Base-by-base conservation (phyloP, 1,284 basidiomycete species). In the Cerrena zonata region DNA sequence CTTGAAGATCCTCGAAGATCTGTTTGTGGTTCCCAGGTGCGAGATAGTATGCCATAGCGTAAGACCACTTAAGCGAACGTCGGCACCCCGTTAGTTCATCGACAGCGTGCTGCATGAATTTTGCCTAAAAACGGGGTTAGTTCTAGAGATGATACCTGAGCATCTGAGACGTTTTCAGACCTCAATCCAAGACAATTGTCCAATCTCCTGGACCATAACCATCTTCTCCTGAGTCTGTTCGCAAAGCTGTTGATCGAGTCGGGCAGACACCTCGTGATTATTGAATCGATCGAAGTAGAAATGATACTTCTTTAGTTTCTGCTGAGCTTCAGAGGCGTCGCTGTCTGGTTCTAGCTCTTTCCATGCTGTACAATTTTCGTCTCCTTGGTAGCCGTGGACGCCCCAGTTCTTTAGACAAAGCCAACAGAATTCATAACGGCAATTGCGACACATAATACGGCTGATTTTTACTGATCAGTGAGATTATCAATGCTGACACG, bases 41-140 rank as follows among this genome's bases (percentile, higher is more conserved):
- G 18, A 86, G 67, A 56, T 82, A 86, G 69, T 79, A 84, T 0
- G 82, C 82, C 82, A 86, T 84, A 19, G 77, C 78, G 62, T 86
- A 86, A 5, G 80, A 81, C 82, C 82, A 85, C 63, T 85, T 85
- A 53, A 86, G 71, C 18, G 82, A 82, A 56, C 76, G 74, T 36
- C 84, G 73, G 55, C 82, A 83, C 53, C 69, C 70, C 36, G 71
- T 70, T 38, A 78, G 68, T 39, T 74, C 75, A 53, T 82, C 78
- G 3, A 84, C 81, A 0, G 83, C 84, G 53, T 81, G 74, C 55
- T 78, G 75, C 57, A 84, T 76, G 64, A 85, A 86, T 59, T 82
- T 81, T 10, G 67, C 62, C 69, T 70, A 36, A 23, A 40, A 18
- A 7, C 7, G 18, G 5, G 39, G 39, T 40, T 10, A 10, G 18